Percentiles rank a stretch among this genome's conserved stretches.
These are phyloP conservation scores for Emiliania huxleyi DNA, from an alignment of 78 protist genomes.

Conservation along the genomic window DNA sequence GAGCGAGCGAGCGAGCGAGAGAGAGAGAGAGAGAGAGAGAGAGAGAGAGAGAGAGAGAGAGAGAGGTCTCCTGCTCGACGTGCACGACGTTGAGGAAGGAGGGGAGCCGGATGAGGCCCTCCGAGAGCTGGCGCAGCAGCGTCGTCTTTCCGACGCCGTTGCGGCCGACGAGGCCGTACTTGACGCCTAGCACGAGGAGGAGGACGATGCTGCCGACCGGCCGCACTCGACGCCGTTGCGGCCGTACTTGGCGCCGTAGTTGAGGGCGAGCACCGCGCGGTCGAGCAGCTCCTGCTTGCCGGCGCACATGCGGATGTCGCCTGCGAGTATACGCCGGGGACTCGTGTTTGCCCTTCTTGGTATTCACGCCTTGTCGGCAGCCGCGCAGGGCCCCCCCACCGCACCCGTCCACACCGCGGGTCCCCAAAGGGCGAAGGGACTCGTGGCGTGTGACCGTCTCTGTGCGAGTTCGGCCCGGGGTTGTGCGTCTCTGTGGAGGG, in stretches of 20 bases:
- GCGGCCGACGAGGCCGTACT: not conserved
- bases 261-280: not conserved
- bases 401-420: too few relatives aligned
- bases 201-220: not conserved
- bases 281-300: conserved; percentile 18
- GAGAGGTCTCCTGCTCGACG: conserved; percentile 3
- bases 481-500: too few relatives aligned
- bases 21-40: too few relatives aligned
- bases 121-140: not conserved
- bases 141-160: not conserved
- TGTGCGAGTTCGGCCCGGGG: too few relatives aligned
- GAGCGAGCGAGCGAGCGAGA: too few relatives aligned
- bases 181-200: not conserved
- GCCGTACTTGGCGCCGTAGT: not conserved
- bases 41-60: too few relatives aligned
- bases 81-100: not conserved
- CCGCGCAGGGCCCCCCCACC: too few relatives aligned
- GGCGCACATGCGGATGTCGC: not conserved
- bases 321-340: too few relatives aligned
- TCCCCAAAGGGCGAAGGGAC: too few relatives aligned
- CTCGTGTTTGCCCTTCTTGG: too few relatives aligned
- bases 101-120: not conserved
- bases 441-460: too few relatives aligned
- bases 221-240: conserved; percentile 13
- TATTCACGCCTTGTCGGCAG: too few relatives aligned